phyloP scores from a whole-genome alignment of 2,329 filamentous ascomycete genomes.

The Akanthomyces uredinophilus region DNA sequence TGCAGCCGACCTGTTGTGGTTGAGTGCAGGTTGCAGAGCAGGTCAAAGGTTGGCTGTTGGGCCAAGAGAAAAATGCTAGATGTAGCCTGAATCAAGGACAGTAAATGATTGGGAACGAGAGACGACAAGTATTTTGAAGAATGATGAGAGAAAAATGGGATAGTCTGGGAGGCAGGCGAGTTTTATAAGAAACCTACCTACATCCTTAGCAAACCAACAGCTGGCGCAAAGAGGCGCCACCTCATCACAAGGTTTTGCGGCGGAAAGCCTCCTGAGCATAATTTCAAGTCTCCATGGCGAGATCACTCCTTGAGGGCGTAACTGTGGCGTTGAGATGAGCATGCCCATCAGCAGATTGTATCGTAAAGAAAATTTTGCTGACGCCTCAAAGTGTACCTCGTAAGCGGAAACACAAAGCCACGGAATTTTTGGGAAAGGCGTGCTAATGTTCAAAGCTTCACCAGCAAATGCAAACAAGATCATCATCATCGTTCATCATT shows the following conservation, averaged over 20 bases:
- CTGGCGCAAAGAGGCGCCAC: no score
- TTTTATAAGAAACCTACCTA: no score
- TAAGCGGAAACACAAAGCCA: not conserved
- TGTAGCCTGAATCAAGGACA: not conserved
- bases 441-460: not conserved
- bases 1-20: not conserved
- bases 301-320: not conserved
- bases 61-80: not conserved
- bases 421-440: not conserved
- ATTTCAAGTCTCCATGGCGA: not conserved
- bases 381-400: not conserved
- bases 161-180: no score
- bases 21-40: not conserved
- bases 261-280: not conserved
- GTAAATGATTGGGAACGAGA: no score
- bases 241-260: not conserved
- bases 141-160: no score
- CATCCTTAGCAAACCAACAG: no score
- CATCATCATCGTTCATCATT: constrained; percentile 6
- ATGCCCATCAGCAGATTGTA: not conserved
- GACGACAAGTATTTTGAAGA: no score
- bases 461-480: not conserved
- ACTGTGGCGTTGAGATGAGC: not conserved
- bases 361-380: not conserved
- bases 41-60: not conserved